Base-by-base conservation (phyloP, 805 yeast genomes). In the Candida piceae region DNA sequence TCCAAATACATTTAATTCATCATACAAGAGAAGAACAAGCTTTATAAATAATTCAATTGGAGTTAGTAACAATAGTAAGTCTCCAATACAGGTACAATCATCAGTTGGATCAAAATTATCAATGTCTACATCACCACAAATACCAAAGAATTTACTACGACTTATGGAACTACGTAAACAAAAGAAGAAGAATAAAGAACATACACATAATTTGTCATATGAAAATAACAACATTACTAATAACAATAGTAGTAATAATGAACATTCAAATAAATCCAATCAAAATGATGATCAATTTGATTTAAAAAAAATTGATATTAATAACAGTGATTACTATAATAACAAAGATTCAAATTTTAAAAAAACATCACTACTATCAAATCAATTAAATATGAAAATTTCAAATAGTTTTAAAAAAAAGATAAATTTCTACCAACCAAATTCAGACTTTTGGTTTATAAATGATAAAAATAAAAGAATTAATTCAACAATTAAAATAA, bases 71-170 rank as follows among this genome's bases (percentile, higher is more conserved):
- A 16, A n/a, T 6, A 25, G 19, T 4, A 20, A 24, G 10, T 16
- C 29, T 11, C 28, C 29, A n/a, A 7, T 12, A 11, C 34, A 25
- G 12, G 27, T 18, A 15, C 39, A 23, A 23, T 37, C 34, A 22
- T 34, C 43, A 12, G 16, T 28, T 16, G 71, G 26, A 70, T 67
- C 47, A 68, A 70, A 32, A 17, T 50, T 74, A 5, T 72, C 80
- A 16, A 55, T 78, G 17, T 72, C 80, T 1, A 78, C 76, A 4
- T 79, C 85, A 2, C 87, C 87, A 1, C 84, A 80, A 47, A 79
- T 80, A 3, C 87, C 87, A 0, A 73, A 74, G 23, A 75, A 75
- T 31, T 62, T 80, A 13, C 57, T 80, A 27, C 66, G 72, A 48
- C 56, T 73, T 48, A 84, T 69, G 40, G 85, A 71, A 52, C 66